phyloP scores from a whole-genome alignment of 176 grass and related monocot genomes.

The Zoysia japonica region DNA sequence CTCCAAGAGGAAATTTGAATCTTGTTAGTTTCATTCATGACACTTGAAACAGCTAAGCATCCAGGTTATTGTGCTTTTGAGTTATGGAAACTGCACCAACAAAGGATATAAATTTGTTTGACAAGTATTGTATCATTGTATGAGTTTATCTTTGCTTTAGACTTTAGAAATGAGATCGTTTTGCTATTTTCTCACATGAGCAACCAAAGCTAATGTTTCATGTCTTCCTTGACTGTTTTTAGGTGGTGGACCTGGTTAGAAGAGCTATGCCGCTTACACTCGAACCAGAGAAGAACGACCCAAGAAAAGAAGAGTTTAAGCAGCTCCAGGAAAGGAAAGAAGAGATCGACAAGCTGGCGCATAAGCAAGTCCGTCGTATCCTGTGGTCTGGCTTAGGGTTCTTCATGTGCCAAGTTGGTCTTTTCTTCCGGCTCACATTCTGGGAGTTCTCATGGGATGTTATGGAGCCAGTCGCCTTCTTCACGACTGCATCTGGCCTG shows the following conservation, averaged over 20 bases:
- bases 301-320: conserved; percentile 47
- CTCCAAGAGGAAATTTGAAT: conserved; percentile 19
- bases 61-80: conserved; percentile 14
- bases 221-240: neutral
- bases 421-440: conserved; percentile 69
- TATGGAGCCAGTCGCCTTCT: conserved; percentile 66
- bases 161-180: neutral
- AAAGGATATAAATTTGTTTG: neutral
- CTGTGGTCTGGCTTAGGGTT: conserved; percentile 67
- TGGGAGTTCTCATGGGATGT: conserved; percentile 76
- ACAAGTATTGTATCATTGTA: neutral
- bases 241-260: conserved; percentile 70
- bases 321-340: conserved; percentile 61
- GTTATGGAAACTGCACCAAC: conserved; percentile 3
- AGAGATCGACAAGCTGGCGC: conserved; percentile 57
- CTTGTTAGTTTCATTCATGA: neutral
- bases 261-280: conserved; percentile 58
- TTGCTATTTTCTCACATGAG: neutral
- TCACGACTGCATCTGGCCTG: conserved; percentile 51
- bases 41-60: conserved; percentile 22
- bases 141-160: conserved; percentile 12
- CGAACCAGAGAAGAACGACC: conserved; percentile 32
- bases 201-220: neutral
- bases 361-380: conserved; percentile 67
- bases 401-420: conserved; percentile 43